Conservation (phyloP, 257 asterid genomes). For the Eustoma russellianum region DNA sequence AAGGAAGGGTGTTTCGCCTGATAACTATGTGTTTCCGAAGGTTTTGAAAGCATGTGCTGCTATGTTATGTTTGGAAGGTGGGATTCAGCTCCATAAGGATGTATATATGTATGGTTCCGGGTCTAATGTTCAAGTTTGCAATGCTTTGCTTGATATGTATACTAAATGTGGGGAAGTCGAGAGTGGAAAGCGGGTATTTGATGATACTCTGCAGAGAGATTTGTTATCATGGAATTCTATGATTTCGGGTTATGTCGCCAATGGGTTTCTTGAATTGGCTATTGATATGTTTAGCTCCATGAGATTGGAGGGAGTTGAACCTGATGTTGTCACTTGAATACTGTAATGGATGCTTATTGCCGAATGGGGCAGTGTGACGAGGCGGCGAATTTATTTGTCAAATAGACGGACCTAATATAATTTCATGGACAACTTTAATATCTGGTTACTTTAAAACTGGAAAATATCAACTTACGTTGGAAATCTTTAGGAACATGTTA, state of each 20-base stretch:
- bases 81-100: constrained; percentile 28
- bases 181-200: constrained; percentile 22
- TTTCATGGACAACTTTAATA: constrained; percentile 39
- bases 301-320: constrained; percentile 22
- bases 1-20: constrained; percentile 18
- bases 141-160: constrained; percentile 34
- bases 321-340: constrained; percentile 31
- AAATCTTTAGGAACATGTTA: constrained; percentile 24
- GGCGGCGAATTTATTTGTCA: constrained; percentile 19
- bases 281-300: constrained; percentile 20
- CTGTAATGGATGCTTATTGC: constrained; percentile 31
- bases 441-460: constrained; percentile 34
- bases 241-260: constrained; percentile 28
- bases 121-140: constrained; percentile 19
- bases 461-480: constrained; percentile 9
- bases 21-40: constrained; percentile 28
- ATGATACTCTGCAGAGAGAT: constrained; percentile 22
- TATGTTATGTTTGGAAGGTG: constrained; percentile 10
- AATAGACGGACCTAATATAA: constrained; percentile 28
- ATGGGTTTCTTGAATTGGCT: constrained; percentile 20
- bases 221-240: constrained; percentile 30
- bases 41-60: constrained; percentile 19
- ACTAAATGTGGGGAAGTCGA: constrained; percentile 24
- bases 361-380: constrained; percentile 33
- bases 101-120: constrained; percentile 21